Evolutionary conservation across 2,329 filamentous ascomycete genomes (phyloP).

Genomic region (Trichoderma asperellum): DNA sequence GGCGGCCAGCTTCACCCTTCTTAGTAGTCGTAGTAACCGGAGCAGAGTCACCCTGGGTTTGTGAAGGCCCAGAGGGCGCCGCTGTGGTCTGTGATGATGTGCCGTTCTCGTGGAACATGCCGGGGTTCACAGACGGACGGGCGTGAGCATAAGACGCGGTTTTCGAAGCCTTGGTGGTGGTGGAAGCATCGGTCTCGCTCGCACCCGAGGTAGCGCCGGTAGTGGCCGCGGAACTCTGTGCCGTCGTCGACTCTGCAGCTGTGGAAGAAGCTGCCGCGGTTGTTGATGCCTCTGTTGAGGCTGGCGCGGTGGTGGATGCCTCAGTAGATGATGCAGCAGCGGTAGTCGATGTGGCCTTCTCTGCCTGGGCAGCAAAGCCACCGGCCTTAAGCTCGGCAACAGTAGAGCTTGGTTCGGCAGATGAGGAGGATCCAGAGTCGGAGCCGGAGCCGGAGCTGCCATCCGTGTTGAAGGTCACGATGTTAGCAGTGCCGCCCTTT

Average conservation of each 20-base stretch:
- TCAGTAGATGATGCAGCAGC: slow-evolving; percentile 22
- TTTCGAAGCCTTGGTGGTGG: slow-evolving; percentile 30
- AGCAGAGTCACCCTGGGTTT: slow-evolving; percentile 36
- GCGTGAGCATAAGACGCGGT: slow-evolving; percentile 44
- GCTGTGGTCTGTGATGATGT: slow-evolving; percentile 35
- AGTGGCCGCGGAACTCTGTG: slow-evolving; percentile 21
- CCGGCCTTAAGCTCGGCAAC: slow-evolving; percentile 27
- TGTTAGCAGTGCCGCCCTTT: slow-evolving; percentile 66
- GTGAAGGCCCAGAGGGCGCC: slow-evolving; percentile 30
- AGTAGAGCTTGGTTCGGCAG: slow-evolving; percentile 15
- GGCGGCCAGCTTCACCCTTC: slow-evolving; percentile 52
- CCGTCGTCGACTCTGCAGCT: slow-evolving; percentile 28
- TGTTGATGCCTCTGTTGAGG: slow-evolving; percentile 28
- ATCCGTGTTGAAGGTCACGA: slow-evolving; percentile 62
- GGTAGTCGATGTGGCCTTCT: slow-evolving; percentile 24
- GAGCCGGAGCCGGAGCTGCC: slow-evolving; percentile 37
- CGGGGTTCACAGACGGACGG: slow-evolving; percentile 44
- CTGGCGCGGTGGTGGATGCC: slow-evolving; percentile 31
- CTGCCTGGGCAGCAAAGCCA: slow-evolving; percentile 25
- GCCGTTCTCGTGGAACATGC: slow-evolving; percentile 60
- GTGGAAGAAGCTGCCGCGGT: slow-evolving; percentile 30
- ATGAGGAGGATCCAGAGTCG: slow-evolving; percentile 14
- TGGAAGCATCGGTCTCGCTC: slow-evolving; percentile 10
- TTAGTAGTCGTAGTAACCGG: slow-evolving; percentile 43
- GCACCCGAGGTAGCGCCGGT: slow-evolving; percentile 26